Evolutionary conservation across 768 basidiomycete species (phyloP), one percentile per base, ranked within the genome.

Genomic region (Boletus eberwhitei): DNA sequence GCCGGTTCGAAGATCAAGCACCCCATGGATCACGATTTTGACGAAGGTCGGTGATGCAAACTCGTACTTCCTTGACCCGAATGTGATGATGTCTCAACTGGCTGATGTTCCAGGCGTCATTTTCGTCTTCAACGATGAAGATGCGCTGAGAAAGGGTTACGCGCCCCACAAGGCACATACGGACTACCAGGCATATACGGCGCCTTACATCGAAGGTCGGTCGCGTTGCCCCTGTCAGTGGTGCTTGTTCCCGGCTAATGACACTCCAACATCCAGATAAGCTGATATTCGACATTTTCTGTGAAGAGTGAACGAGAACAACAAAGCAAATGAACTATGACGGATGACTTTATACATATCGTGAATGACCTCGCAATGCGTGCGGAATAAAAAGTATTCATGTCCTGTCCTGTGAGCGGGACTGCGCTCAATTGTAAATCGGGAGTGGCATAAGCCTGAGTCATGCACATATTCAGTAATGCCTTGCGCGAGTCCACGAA

Each of bases 391-490:
- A 47, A 8, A 34, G 31, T 8, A 38, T 52, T 32, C 36, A 42
- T 57, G 19, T 54, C 37, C 7, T 26, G 31, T 41, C 29, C 1
- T 39, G 29, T 17, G 17, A 36, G 26, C 14, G 31, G 53, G 4
- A 43, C 21, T 8, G 12, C 40, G 1, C 29, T 68, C 60, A 90
- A 63, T 84, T 70, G 56, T 92, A 91, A 56, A 92, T 90, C 3
- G 83, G 87, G 34, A 91, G 69, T 1, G 90, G 90, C 61, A 90
- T 61, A 49, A 92, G 59, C 62, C 89, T 70, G 31, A 53, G 19
- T 31, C 8, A 50, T 32, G 21, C 16, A 9, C 32, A 32, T 43
- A 19, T 40, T 62, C n/a, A 68, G 41, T 21, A 51, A 42, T 16
- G 52, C 7, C 22, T 24, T 39, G 14, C 37, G 41, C 3, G 19